These are phyloP conservation scores for Barnettozyma sp. DNA, from an alignment of 805 yeast species.

Conservation along the genomic window DNA sequence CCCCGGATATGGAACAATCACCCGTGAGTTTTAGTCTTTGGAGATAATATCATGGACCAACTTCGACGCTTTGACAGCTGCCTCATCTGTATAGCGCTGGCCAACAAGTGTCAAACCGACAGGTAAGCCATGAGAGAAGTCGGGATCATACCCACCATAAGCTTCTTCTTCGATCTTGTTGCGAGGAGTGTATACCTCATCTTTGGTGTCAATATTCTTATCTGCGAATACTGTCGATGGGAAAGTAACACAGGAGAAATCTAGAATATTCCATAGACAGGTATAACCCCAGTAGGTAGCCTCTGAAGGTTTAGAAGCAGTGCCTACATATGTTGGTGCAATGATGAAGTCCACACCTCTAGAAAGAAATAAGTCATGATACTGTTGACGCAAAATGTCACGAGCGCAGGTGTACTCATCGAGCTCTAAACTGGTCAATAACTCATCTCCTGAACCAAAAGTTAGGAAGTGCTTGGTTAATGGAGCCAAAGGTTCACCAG, in stretches of 20 bases:
- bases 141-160: constrained; percentile 29
- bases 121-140: constrained; percentile 48
- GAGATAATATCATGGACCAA: constrained; percentile 6
- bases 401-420: constrained; percentile 48
- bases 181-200: constrained; percentile 19
- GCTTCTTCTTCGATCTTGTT: constrained; percentile 30
- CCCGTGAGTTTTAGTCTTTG: constrained; percentile 1
- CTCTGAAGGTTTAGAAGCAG: constrained; percentile 60
- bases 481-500: constrained; percentile 66
- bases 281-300: constrained; percentile 79
- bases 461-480: constrained; percentile 57
- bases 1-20: no score
- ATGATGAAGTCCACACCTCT: constrained; percentile 58
- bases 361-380: constrained; percentile 44
- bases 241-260: constrained; percentile 58
- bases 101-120: constrained; percentile 45
- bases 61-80: constrained; percentile 38
- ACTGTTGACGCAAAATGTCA: constrained; percentile 53
- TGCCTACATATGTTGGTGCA: constrained; percentile 61
- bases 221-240: constrained; percentile 44
- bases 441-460: constrained; percentile 50
- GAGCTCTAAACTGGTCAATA: constrained; percentile 42
- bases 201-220: constrained; percentile 41
- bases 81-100: constrained; percentile 44
- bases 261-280: constrained; percentile 63